Percentiles rank a stretch among this genome's conserved stretches.
These are phyloP conservation scores for Schizosaccharomyces versatilis DNA, from an alignment of 1,139 yeast genomes.

Conservation along the genomic window DNA sequence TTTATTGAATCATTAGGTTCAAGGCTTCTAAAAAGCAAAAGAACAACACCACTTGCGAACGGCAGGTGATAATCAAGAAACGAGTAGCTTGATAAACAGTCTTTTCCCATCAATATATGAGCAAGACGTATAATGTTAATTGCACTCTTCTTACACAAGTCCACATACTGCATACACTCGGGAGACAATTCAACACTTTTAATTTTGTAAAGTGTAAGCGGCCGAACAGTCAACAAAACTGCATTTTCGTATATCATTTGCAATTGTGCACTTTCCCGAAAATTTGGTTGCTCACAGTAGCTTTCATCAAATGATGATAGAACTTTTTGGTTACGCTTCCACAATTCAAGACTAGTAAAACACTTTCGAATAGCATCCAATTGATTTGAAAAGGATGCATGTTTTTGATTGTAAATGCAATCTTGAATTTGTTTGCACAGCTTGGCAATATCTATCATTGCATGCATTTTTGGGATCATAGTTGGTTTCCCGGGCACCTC, in stretches of 20 bases:
- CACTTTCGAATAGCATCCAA: not conserved
- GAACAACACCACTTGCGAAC: not conserved
- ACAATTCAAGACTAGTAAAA: constrained; percentile 3
- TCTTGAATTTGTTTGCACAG: not conserved
- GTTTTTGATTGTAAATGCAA: not conserved
- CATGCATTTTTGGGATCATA: constrained; percentile 3
- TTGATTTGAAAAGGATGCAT: not conserved
- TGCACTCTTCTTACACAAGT: not conserved
- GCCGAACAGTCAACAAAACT: constrained; percentile 3
- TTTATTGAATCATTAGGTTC: not conserved
- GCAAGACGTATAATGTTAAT: not conserved
- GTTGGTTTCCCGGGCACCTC: constrained; percentile 1
- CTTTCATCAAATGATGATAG: not conserved
- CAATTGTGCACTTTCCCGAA: constrained; percentile 6
- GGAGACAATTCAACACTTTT: not conserved
- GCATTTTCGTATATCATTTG: constrained; percentile 6
- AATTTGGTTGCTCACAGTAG: not conserved
- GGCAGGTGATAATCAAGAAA: not conserved
- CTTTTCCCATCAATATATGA: not conserved
- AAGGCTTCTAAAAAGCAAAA: not conserved
- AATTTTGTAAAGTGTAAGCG: constrained; percentile 2
- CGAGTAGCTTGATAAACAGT: not conserved
- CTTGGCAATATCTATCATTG: constrained; percentile 1
- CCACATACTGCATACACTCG: not conserved
- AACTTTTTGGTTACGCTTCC: constrained; percentile 4